Evolutionary conservation across 139 green algal genomes (phyloP), one percentile per base, ranked within the genome.

Genomic region (Coelastrella sp.): DNA sequence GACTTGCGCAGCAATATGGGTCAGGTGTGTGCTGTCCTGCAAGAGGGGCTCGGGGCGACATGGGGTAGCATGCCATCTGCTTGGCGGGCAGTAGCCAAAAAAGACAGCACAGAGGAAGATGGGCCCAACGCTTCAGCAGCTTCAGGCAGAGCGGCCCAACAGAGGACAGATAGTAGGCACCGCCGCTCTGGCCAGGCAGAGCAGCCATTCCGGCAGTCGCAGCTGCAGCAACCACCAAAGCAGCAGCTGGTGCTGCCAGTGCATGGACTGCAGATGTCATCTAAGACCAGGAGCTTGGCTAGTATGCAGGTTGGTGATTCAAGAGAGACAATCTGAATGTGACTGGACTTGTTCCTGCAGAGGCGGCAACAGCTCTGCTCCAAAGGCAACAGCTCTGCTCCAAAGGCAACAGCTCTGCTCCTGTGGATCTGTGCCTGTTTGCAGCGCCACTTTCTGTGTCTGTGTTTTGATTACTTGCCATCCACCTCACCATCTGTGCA

Each of bases 181-280:
- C 65, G 82, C 64, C 32, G 65, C 10, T 4, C 59, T 75, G 59
- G 57, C 3, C 64, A 71, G 64, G 11, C 64, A 71, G 14, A 74
- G 80, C 80, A 87, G 64, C 14, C 20, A 56, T 16, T 23, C 16
- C 65, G 23, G 64, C n/a, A 57, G 10, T 17, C 68, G 10, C 47
- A 7, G n/a, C 22, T 7, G 10, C 76, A 73, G 80, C 80, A 7
- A 23, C 19, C 73, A 5, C 80, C 56, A 56, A 14, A 32, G 54
- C 85, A 83, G 85, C 78, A 73, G 66, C 83, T 16, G 60, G 68
- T 89, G 47, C 6, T 89, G 54, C 71, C 85, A 17, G 73, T 82
- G 71, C 85, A 89, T 83, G 85, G 85, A 3, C 73, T 89, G 57
- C 73, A 81, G 57, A 59, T 81, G 85, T 65, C 85, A 19, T 89